Conservation (phyloP, 1,284 basidiomycete species). For the Ganoderma sp. region DNA sequence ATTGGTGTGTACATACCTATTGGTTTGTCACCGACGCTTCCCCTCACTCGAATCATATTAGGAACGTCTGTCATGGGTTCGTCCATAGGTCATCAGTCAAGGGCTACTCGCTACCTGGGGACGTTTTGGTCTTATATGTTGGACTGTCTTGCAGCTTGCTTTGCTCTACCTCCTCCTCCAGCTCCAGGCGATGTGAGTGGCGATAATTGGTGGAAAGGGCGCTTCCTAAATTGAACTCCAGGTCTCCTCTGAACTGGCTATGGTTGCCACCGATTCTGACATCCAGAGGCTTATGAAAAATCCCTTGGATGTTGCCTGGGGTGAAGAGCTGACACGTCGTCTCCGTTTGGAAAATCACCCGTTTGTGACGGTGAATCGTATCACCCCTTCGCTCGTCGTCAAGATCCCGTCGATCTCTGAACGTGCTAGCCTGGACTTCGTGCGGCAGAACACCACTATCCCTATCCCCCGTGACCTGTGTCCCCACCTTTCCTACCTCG, state of each 20-base stretch:
- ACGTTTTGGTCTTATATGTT: not conserved
- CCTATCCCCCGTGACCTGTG: constrained; percentile 33
- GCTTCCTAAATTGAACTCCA: not conserved
- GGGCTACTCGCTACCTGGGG: not conserved
- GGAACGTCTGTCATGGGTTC: not conserved
- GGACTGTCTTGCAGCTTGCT: constrained; percentile 17
- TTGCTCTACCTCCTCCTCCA: constrained; percentile 5
- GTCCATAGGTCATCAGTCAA: too few relatives aligned
- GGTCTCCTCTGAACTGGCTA: not conserved
- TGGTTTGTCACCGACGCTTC: not conserved
- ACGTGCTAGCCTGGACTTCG: constrained; percentile 30
- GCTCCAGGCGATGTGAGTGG: not conserved
- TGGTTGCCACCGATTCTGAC: not conserved
- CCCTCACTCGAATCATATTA: not conserved
- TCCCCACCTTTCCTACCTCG: constrained; percentile 19
- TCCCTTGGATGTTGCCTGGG: constrained; percentile 6
- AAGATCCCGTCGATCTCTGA: constrained; percentile 32
- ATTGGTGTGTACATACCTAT: constrained; percentile 8
- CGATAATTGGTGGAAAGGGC: not conserved
- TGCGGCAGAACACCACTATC: constrained; percentile 34
- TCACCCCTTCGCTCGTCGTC: constrained; percentile 14
- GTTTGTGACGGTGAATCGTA: constrained; percentile 4
- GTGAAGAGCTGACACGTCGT: constrained; percentile 11
- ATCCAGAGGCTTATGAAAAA: not conserved
- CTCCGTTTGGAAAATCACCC: not conserved